These are phyloP conservation scores for Mycena chlorophos DNA, from an alignment of 768 basidiomycete genomes.

Conservation along the genomic window DNA sequence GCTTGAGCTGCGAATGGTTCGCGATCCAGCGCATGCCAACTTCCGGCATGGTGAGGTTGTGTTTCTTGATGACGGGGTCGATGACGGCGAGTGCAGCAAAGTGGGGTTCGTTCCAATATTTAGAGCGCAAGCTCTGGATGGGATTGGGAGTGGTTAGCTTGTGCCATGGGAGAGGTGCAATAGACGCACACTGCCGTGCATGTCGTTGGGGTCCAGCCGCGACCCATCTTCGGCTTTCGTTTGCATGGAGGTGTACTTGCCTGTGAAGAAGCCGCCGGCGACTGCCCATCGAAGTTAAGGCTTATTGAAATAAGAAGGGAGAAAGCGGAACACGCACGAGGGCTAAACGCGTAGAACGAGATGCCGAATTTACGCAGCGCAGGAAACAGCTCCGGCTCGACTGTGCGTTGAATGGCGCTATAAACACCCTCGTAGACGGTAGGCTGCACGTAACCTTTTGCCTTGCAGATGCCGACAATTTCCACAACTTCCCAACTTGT, in stretches of 20 bases:
- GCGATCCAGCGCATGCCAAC: conserved; percentile 48
- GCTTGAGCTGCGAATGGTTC: conserved; percentile 43
- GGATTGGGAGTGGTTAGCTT: neutral
- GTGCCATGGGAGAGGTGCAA: neutral
- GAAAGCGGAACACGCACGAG: no score
- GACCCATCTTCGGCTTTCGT: conserved; percentile 49
- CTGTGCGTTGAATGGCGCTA: conserved; percentile 40
- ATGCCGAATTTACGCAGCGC: conserved; percentile 59
- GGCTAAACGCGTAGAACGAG: conserved; percentile 57
- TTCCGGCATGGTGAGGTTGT: conserved; percentile 42
- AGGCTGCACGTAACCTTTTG: conserved; percentile 53
- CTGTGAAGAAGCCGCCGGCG: conserved; percentile 60
- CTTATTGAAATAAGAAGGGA: no score
- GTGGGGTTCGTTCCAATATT: conserved; percentile 30
- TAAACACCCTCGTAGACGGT: conserved; percentile 54
- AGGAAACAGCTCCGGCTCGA: conserved; percentile 50
- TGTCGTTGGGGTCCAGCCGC: conserved; percentile 49
- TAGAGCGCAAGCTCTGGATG: conserved; percentile 34
- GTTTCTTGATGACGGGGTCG: conserved; percentile 26
- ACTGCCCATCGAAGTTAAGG: no score
- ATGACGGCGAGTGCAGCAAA: conserved; percentile 25
- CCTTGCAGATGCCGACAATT: conserved; percentile 55
- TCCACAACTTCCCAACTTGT: conserved; percentile 64
- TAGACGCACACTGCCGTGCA: conserved; percentile 48
- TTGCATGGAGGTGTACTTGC: conserved; percentile 43